Evolutionary conservation across 2,329 filamentous ascomycete genomes (phyloP).

Genomic region (Talaromyces pinophilus): DNA sequence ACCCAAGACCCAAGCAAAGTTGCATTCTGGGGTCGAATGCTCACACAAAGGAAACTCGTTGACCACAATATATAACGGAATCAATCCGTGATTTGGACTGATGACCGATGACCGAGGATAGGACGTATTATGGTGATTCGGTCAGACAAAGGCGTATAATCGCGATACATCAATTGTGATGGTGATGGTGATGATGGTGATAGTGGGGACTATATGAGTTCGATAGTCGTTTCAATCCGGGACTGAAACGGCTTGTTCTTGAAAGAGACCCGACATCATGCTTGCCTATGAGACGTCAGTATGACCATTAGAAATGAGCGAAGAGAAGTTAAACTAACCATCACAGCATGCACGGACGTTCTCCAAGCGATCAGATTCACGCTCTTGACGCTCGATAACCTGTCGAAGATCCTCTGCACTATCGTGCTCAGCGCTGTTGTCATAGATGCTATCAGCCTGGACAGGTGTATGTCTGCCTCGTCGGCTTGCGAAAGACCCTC

Average conservation of each 20-base stretch:
- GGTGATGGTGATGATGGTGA: slow-evolving; percentile 16
- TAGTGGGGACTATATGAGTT: slow-evolving; percentile 34
- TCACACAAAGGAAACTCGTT: slow-evolving; percentile 31
- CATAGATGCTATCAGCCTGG: slow-evolving; percentile 35
- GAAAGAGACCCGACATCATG: slow-evolving; percentile 63
- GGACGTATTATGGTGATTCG: not conserved
- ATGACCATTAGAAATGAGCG: slow-evolving; percentile 10
- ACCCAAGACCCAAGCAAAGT: slow-evolving; percentile 16
- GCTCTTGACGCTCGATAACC: slow-evolving; percentile 67
- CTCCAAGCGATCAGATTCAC: slow-evolving; percentile 77
- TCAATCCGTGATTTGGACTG: slow-evolving; percentile 16
- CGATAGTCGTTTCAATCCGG: slow-evolving; percentile 38
- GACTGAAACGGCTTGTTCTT: slow-evolving; percentile 45
- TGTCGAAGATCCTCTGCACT: slow-evolving; percentile 80
- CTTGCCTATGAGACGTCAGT: slow-evolving; percentile 57
- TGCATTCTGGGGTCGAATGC: slow-evolving; percentile 15
- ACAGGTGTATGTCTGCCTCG: slow-evolving; percentile 42
- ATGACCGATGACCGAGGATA: slow-evolving; percentile 20
- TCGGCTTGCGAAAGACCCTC: slow-evolving; percentile 54
- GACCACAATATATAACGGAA: slow-evolving; percentile 23
- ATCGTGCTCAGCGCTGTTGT: slow-evolving; percentile 57
- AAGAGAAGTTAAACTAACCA: slow-evolving; percentile 62
- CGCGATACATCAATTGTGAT: slow-evolving; percentile 11
- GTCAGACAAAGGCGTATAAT: not conserved
- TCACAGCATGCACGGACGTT: slow-evolving; percentile 97